These are phyloP conservation scores for Phytopythium chamaehyphon DNA, from an alignment of 352 stramenopile species.

Conservation along the genomic window DNA sequence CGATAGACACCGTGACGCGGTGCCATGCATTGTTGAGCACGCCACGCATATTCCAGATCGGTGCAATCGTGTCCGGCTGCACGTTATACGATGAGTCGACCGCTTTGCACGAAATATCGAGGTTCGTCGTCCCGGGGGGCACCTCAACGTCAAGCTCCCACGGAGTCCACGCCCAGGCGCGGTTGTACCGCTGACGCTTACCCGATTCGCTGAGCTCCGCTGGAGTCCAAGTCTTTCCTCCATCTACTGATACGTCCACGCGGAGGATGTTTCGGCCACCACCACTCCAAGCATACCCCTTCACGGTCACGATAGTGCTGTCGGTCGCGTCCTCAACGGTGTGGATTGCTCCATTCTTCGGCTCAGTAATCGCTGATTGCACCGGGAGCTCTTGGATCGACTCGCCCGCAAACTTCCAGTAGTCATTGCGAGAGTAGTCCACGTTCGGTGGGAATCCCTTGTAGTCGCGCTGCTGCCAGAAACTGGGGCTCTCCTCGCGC, in stretches of 20 bases:
- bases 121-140: constrained; percentile 60
- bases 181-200: constrained; percentile 84
- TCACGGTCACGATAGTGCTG: constrained; percentile 82
- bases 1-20: constrained; percentile 67
- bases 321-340: constrained; percentile 52
- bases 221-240: constrained; percentile 90
- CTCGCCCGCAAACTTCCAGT: constrained; percentile 78
- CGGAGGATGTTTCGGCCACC: constrained; percentile 94
- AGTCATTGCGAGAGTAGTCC: constrained; percentile 82
- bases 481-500: constrained; percentile 79
- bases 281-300: constrained; percentile 93
- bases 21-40: constrained; percentile 98
- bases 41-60: constrained; percentile 98
- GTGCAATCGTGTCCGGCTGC: constrained; percentile 93
- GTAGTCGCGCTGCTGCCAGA: constrained; percentile 93
- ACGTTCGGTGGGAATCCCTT: constrained; percentile 85
- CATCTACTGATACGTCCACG: constrained; percentile 95
- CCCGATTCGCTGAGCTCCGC: constrained; percentile 86
- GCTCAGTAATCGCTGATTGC: constrained; percentile 88
- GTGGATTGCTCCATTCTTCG: constrained; percentile 48
- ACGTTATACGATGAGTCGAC: constrained; percentile 95
- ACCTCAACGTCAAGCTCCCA: constrained; percentile 94
- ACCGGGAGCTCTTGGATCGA: constrained; percentile 92
- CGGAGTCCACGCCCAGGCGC: constrained; percentile 95
- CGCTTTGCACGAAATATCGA: constrained; percentile 92